These are phyloP conservation scores for Ceratocystis variospora DNA, from an alignment of 2,329 filamentous ascomycete species.

Conservation along the genomic window DNA sequence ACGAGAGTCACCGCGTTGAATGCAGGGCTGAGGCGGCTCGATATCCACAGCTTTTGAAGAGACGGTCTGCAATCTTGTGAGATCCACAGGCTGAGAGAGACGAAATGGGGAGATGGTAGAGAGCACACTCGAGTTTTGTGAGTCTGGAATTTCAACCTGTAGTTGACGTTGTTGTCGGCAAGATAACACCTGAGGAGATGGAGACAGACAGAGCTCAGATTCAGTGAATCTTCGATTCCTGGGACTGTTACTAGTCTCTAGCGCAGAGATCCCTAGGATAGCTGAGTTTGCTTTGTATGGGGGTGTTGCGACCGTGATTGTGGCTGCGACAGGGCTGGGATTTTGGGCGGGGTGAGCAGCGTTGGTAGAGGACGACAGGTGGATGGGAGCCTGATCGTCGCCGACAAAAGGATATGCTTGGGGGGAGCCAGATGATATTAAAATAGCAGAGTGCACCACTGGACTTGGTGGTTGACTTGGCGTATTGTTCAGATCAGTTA, in stretches of 20 bases:
- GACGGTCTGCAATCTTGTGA: not conserved
- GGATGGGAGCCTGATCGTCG: not conserved
- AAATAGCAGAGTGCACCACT: not conserved
- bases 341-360: not conserved
- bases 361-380: not conserved
- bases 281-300: not conserved
- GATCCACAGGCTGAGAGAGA: not conserved
- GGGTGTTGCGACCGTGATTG: not conserved
- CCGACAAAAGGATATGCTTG: not conserved
- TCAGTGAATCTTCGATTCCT: not conserved
- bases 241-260: not conserved
- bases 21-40: not conserved
- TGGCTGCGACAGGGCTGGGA: not conserved
- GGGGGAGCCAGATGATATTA: not conserved
- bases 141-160: constrained; percentile 14
- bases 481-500: not conserved
- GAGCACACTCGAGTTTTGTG: constrained; percentile 8
- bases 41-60: not conserved
- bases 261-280: not conserved
- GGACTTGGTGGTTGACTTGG: not conserved
- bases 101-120: not conserved
- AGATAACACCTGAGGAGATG: not conserved
- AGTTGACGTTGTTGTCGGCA: not conserved
- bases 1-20: not conserved
- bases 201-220: not conserved